Evolutionary conservation across 2,329 filamentous ascomycete genomes (phyloP), one percentile per base, ranked within the genome.

Genomic region (Orbilia ellipsospora): DNA sequence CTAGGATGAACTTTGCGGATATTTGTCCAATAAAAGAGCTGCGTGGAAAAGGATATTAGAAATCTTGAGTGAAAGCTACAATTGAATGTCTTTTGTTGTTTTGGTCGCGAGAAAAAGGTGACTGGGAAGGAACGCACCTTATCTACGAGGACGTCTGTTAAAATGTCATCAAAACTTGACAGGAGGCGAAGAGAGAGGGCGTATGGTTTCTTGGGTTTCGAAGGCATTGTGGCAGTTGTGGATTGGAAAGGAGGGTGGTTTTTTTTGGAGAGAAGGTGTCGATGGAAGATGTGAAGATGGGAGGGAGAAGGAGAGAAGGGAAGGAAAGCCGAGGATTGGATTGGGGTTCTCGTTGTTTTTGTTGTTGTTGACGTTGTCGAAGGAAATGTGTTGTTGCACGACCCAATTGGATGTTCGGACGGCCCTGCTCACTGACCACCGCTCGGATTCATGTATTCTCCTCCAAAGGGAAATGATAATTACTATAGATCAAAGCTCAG

Each of bases 11-110:
- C 97, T 83, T 99, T 99, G 78, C 94, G 94, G 73, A 97, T 97
- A 2, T 88, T 92, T 4, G 94, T 94, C 94, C 95, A 98, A 85
- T 95, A 99, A 83, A 92, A 97, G 8, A 93, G 90, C 94, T 97
- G 54, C 26, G 18, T 13, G 26, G 54, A 42, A 51, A 16, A 26
- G 16, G n/a, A 54, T 62, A 48, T 64, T 40, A 66, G 31, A 16
- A 40, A 60, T 56, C 50, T 57, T 18, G 51, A 23, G 18, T 52
- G 57, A 59, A 52, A 69, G 55, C 55, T 13, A 28, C 4, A 5
- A 13, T 52, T 18, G n/a, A 20, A 7, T 12, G 40, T 51, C 59
- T 31, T 64, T 62, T 72, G 75, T 59, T 75, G 68, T 75, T 75
- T 57, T 56, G 54, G 57, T 59, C 72, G 63, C 64, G 64, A 60